These are phyloP conservation scores for Talaromyces ruber DNA, from an alignment of 495 filamentous ascomycete genomes.

Conservation along the genomic window DNA sequence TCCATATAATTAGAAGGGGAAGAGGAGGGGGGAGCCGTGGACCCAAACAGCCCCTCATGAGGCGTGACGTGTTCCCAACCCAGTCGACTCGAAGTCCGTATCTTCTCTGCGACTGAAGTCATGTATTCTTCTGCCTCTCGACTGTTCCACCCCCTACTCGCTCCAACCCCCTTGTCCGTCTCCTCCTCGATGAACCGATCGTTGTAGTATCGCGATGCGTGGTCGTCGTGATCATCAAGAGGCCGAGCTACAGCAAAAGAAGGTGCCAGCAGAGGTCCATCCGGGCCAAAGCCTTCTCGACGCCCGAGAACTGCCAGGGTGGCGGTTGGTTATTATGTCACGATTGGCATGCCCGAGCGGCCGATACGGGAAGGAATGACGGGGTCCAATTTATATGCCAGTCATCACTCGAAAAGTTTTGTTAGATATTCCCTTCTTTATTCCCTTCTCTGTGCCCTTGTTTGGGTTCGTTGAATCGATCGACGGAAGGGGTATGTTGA, in stretches of 20 bases:
- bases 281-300: slow-evolving; percentile 2
- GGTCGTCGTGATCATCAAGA: not conserved
- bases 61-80: not conserved
- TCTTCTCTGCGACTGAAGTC: not conserved
- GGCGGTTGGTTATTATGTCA: not conserved
- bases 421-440: not conserved
- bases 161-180: not conserved
- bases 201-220: not conserved
- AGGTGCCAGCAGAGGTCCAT: slow-evolving; percentile 1
- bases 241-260: not conserved
- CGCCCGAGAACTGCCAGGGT: slow-evolving; percentile 1
- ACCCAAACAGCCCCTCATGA: not conserved
- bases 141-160: not conserved
- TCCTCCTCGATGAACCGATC: not conserved
- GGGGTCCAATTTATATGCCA: not conserved
- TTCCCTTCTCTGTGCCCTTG: not conserved
- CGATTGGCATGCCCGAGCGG: not conserved
- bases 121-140: not conserved
- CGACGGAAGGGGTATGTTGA: not conserved
- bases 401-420: not conserved
- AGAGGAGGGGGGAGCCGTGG: not conserved
- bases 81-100: not conserved
- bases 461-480: not conserved
- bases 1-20: slow-evolving; percentile 2
- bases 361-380: not conserved